Base-by-base conservation (phyloP, 1,284 basidiomycete genomes). In the Cystobasidium slooffiae region DNA sequence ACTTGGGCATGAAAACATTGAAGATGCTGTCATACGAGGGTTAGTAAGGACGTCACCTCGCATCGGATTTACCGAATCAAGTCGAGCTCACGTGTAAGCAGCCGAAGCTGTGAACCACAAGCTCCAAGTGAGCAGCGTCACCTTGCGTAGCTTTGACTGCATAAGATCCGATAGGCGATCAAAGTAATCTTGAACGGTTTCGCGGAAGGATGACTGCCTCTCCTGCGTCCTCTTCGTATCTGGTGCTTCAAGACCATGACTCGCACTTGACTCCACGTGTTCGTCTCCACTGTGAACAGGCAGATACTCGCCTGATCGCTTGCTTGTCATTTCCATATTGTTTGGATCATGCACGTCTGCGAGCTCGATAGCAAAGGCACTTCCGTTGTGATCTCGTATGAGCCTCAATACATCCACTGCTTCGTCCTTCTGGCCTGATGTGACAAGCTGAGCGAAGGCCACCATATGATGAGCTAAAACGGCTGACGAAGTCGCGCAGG, bases 1-100 rank as follows among this genome's bases (percentile, higher is more conserved):
- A 86, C 79, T 94, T 94, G 0, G 96, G 96, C 22, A 97, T 86
- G 82, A 91, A 98, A 14, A 97, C 94, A 80, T 98, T 99, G 84
- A 98, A 98, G 89, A 96, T 96, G 7, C 93, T 97, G 80, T 89
- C 94, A 1, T 6, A 16, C 10, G 0, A 43, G n/a, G 3, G 18
- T 43, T 14, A 18, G 16, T 18, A 58, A 6, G 1, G 3, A 5
- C 44, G 43, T 59, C 49, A 49, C 7, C 16, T 31, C 22, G 10
- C 37, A 31, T 39, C 18, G 46, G 1, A 6, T 66, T 47, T 39
- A 14, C 24, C 24, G 37, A 20, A 67, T 44, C 8, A 20, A 44
- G 47, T n/a, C 12, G 6, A 56, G 53, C 47, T 41, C 75, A 78
- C 24, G 77, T 80, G 46, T 79, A 81, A 18, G 77, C 80, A 18